phyloP scores from a whole-genome alignment of 495 filamentous ascomycete species.

The Viridothelium virens region DNA sequence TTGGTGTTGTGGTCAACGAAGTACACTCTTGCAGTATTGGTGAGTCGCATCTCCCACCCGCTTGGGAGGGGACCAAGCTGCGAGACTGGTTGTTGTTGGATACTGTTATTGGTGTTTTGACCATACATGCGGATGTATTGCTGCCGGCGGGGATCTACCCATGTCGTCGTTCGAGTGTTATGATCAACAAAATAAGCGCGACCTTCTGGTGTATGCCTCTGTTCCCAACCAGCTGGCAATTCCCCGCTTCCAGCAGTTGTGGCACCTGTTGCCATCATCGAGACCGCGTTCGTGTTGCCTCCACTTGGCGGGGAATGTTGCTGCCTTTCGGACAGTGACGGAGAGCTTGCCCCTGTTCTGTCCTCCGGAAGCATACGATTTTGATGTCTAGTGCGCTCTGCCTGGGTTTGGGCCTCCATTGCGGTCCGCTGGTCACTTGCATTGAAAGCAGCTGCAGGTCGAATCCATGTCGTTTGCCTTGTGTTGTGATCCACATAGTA shows the following conservation, averaged over 20 bases:
- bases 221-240: conserved; percentile 92
- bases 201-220: conserved; percentile 89
- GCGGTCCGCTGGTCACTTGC: conserved; percentile 68
- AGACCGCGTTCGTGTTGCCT: conserved; percentile 51
- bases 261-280: conserved; percentile 90
- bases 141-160: conserved; percentile 97
- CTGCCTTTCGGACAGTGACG: conserved; percentile 61
- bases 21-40: conserved; percentile 94
- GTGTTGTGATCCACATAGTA: conserved; percentile 99
- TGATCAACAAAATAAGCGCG: conserved; percentile 98
- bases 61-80: conserved; percentile 94
- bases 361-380: conserved; percentile 94
- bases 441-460: conserved; percentile 74
- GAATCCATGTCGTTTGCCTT: conserved; percentile 88
- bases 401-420: conserved; percentile 78
- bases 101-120: conserved; percentile 69
- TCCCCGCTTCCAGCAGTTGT: conserved; percentile 93
- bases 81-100: conserved; percentile 95
- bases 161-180: conserved; percentile 96
- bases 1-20: conserved; percentile 99
- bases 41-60: conserved; percentile 99
- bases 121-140: conserved; percentile 99
- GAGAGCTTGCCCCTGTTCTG: conserved; percentile 87
- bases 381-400: conserved; percentile 86
- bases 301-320: conserved; percentile 45